Evolutionary conservation across 139 green algal species (phyloP), one percentile per base, ranked within the genome.

Genomic region (Tetraselmis chui): DNA sequence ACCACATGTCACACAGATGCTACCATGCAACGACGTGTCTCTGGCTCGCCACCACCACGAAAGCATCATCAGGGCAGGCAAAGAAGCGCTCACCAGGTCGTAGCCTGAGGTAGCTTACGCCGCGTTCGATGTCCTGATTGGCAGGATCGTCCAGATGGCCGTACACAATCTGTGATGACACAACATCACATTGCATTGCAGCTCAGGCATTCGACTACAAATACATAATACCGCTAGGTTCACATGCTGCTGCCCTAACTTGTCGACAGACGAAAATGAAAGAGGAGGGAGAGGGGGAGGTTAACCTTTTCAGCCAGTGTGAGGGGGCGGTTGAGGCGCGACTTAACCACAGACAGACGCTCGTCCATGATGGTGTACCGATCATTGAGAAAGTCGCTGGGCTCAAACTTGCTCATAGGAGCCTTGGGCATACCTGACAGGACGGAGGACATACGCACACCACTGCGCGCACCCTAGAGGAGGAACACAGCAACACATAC

Each of bases 71-170:
- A n/a, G n/a, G n/a, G n/a, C n/a, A n/a, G n/a, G n/a, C n/a, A n/a
- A 79, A 25, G n/a, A 11, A 2, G 45, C 26, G n/a, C 88, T 31
- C 30, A 97, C 93, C 94, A 77, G 95, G 95, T 18, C 95, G 84
- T 32, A 98, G 88, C 82, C 87, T 91, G 30, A 98, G 89, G 89
- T 98, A 98, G 83, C 82, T 92, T 29, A 94, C 90, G 59, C 95
- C 95, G 27, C 95, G 89, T 88, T 92, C 83, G 77, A 98, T 91
- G 28, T 97, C 92, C 84, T 96, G 92, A 59, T 31, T 80, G 32
- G 92, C 89, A 23, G 95, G 95, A 78, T 98, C 94, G 84, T 98
- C 95, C 80, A 98, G 85, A 82, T 98, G 95, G 28, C 94, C 94
- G 81, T 98, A 98, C 30, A 98, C 93, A 18, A 97, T 91, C 94